These are phyloP conservation scores for Pichia pseudocactophila DNA, from an alignment of 805 yeast genomes.

Conservation along the genomic window DNA sequence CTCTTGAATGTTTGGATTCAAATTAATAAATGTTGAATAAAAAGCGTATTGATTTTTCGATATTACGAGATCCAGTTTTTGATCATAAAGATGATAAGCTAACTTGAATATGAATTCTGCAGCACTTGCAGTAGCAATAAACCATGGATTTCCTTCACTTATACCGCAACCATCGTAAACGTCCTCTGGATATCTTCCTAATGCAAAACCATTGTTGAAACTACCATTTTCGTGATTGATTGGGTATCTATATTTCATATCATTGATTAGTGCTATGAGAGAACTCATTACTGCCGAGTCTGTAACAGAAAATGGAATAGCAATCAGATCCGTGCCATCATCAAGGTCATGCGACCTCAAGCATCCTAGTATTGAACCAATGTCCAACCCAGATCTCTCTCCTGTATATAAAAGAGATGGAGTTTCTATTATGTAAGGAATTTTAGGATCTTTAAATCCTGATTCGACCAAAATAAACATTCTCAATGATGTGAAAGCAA, in stretches of 20 bases:
- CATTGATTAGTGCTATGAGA: conserved; percentile 48
- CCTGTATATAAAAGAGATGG: conserved; percentile 36
- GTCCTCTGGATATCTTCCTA: conserved; percentile 94
- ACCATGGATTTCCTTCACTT: conserved; percentile 91
- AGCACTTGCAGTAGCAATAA: conserved; percentile 65
- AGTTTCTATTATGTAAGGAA: conserved; percentile 62
- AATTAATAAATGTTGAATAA: conserved; percentile 19
- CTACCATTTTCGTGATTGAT: conserved; percentile 48
- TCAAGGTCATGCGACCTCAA: conserved; percentile 38
- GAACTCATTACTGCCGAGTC: conserved; percentile 55
- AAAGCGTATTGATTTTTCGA: conserved; percentile 18
- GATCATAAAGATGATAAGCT: conserved; percentile 35
- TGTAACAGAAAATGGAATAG: conserved; percentile 55
- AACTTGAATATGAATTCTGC: conserved; percentile 53
- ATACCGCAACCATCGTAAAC: conserved; percentile 66
- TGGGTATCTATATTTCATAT: conserved; percentile 71
- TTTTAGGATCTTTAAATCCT: conserved; percentile 32
- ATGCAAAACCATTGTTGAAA: conserved; percentile 44
- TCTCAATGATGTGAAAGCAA: conserved; percentile 29
- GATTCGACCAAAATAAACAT: conserved; percentile 32
- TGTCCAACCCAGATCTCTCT: conserved; percentile 64
- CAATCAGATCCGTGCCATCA: conserved; percentile 24
- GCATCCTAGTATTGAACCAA: conserved; percentile 54
- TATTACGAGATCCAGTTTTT: conserved; percentile 35
- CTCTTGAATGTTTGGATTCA: conserved; percentile 13